Percentiles rank a stretch among this genome's conserved stretches.
Evolutionary conservation across 257 asterid species (phyloP).

Genomic region (Nicotiana benthamiana): DNA sequence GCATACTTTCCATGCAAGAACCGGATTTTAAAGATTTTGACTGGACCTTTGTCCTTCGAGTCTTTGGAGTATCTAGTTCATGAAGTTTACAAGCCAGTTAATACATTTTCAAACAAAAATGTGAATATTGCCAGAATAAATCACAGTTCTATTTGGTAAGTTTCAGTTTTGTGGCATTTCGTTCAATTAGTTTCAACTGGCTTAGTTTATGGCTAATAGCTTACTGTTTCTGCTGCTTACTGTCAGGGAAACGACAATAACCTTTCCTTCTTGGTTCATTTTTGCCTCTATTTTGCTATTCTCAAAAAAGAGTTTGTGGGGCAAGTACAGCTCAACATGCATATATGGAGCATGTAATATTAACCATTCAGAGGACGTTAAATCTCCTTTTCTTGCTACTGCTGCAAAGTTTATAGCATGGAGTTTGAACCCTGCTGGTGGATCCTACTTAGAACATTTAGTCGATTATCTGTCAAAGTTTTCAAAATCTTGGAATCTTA

Average conservation of each 20-base stretch:
- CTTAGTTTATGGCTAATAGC: slow-evolving; percentile 3
- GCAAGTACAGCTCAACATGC: slow-evolving; percentile 17
- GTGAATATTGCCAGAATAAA: slow-evolving; percentile 34
- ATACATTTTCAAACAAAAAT: slow-evolving; percentile 26
- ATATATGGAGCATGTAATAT: slow-evolving; percentile 11
- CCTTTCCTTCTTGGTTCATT: slow-evolving; percentile 70
- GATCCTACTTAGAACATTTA: slow-evolving; percentile 28
- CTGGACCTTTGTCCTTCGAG: slow-evolving; percentile 50
- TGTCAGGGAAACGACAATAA: slow-evolving; percentile 58
- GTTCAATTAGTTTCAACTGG: slow-evolving; percentile 12
- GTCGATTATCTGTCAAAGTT: slow-evolving; percentile 37
- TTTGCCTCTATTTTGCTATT: slow-evolving; percentile 58
- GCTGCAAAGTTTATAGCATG: slow-evolving; percentile 70
- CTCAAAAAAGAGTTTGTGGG: slow-evolving; percentile 15
- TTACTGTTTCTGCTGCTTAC: slow-evolving; percentile 9
- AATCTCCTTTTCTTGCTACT: slow-evolving; percentile 26
- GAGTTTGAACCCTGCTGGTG: slow-evolving; percentile 48
- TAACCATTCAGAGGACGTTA: slow-evolving; percentile 16
- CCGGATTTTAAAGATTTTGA: slow-evolving; percentile 35
- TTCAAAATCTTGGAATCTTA: slow-evolving; percentile 38
- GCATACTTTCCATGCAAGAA: slow-evolving; percentile 59
- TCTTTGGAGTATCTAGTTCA: slow-evolving; percentile 42
- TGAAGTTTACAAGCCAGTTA: slow-evolving; percentile 24
- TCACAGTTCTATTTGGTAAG: slow-evolving; percentile 62
- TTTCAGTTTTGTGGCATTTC: slow-evolving; percentile 12